Evolutionary conservation across 352 stramenopile genomes (phyloP), one percentile per base, ranked within the genome.

Genomic region (Pythium guiyangense): DNA sequence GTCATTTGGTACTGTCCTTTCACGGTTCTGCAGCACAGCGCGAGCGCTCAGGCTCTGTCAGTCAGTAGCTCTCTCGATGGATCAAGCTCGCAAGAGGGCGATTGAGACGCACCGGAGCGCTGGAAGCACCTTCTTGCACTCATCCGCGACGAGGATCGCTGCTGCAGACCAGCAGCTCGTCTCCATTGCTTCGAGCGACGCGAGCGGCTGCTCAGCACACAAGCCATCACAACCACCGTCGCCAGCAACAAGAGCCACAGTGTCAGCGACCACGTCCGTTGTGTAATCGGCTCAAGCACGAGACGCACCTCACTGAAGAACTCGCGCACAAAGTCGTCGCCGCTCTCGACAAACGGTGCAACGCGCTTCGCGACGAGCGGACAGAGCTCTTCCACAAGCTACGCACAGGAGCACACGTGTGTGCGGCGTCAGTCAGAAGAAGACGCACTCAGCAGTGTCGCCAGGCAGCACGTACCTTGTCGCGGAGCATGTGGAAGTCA

Each of bases 1-100:
- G 86, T 95, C 79, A 95, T 94, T 56, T 95, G 86, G 52, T 95
- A 95, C 59, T 95, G 86, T 11, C 86, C 86, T 53, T 95, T 95
- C 50, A 95, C 84, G 6, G 84, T 94, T 35, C 74, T 90, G 52
- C 35, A 58, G n/a, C n/a, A n/a, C n/a, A n/a, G n/a, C 27, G 9
- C 20, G 14, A 20, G 37, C 15, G 4, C 5, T 6, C 20, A 18
- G 4, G 11, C 4, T 57, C 39, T 5, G 6, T 17, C 37, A 37
- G 31, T 37, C 31, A 2, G 6, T 37, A 0, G 1, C 9, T 37
- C 31, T 37, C 9, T 9, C 31, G 31, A 6, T 37, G n/a, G n/a
- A n/a, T 9, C 31, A 37, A 9, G 12, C 31, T 37, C 31, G n/a
- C n/a, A n/a, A 2, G 2, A 17, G 34, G 39, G 1, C 5, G 25